Evolutionary conservation across 2,329 filamentous ascomycete genomes (phyloP).

Genomic region (Huntiella savannae): DNA sequence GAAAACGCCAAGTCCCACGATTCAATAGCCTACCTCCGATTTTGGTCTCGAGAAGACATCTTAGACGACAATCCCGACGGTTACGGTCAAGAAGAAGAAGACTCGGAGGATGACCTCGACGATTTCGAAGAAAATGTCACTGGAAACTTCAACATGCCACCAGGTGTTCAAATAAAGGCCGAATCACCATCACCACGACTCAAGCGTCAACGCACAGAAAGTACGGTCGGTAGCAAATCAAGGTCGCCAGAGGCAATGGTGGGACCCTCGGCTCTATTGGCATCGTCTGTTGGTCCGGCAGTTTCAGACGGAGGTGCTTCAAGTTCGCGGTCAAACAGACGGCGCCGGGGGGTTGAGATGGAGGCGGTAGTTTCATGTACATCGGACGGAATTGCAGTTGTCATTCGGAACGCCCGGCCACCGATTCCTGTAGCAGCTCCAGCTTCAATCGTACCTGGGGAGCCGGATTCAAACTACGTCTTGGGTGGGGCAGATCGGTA

Average conservation of each 20-base stretch:
- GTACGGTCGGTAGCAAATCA: no score
- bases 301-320: background rate
- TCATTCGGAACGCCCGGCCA: slow-evolving; percentile 55
- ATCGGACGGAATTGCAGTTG: slow-evolving; percentile 70
- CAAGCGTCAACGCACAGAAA: slow-evolving; percentile 5
- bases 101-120: slow-evolving; percentile 15
- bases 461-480: background rate
- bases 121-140: slow-evolving; percentile 5
- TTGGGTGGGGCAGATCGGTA: no score
- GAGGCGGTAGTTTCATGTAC: slow-evolving; percentile 86
- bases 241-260: no score
- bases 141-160: background rate
- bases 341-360: slow-evolving; percentile 36
- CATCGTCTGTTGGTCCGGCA: background rate
- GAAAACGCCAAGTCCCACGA: slow-evolving; percentile 80
- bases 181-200: slow-evolving; percentile 6
- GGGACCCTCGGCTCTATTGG: no score
- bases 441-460: slow-evolving; percentile 17
- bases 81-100: slow-evolving; percentile 24
- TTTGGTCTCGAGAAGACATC: slow-evolving; percentile 59
- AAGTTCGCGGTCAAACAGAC: no score
- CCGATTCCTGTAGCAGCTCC: slow-evolving; percentile 41
- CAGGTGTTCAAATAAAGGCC: background rate
- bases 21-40: slow-evolving; percentile 75
- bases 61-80: slow-evolving; percentile 26